A percentile compares a stretch with the other conserved stretches of the same genome.
Conservation (phyloP, 805 yeast species). For the Jamesozyma hellenica region DNA sequence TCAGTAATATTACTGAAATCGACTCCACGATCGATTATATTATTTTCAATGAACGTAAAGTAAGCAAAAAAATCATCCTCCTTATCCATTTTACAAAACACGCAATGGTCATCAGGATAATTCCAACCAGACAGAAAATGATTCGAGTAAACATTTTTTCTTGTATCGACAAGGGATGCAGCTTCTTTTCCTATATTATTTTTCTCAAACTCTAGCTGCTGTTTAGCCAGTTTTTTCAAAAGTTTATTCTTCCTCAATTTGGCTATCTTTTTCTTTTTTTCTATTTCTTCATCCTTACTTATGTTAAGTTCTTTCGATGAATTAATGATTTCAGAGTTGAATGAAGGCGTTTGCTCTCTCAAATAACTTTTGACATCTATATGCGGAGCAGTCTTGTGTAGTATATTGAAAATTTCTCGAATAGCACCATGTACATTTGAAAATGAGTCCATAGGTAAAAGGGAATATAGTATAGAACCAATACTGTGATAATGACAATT, state of each 20-base stretch:
- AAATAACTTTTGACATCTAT: conserved; percentile 27
- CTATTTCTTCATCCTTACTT: conserved; percentile 35
- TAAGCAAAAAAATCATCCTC: conserved; percentile 24
- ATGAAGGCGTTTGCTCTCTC: conserved; percentile 31
- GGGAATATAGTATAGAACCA: conserved; percentile 31
- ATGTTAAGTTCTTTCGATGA: conserved; percentile 18
- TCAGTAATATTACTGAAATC: conserved; percentile 19
- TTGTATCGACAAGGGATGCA: background rate
- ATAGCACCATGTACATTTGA: conserved; percentile 42
- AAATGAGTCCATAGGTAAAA: conserved; percentile 35
- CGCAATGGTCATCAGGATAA: conserved; percentile 23
- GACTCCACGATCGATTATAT: conserved; percentile 18
- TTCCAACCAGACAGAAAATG: conserved; percentile 8
- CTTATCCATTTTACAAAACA: conserved; percentile 25
- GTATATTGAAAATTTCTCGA: conserved; percentile 40
- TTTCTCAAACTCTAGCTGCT: conserved; percentile 66
- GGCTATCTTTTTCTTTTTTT: conserved; percentile 58
- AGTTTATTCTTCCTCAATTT: conserved; percentile 59
- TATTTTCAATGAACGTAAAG: conserved; percentile 23
- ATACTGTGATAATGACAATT: conserved; percentile 31
- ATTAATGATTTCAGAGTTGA: conserved; percentile 20
- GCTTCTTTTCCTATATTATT: conserved; percentile 29
- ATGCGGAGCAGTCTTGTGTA: conserved; percentile 23
- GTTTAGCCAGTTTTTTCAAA: conserved; percentile 68
- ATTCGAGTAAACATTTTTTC: background rate